Evolutionary conservation across 1,139 yeast species (phyloP), one percentile per base, ranked within the genome.

Genomic region (Spathaspora sp.): DNA sequence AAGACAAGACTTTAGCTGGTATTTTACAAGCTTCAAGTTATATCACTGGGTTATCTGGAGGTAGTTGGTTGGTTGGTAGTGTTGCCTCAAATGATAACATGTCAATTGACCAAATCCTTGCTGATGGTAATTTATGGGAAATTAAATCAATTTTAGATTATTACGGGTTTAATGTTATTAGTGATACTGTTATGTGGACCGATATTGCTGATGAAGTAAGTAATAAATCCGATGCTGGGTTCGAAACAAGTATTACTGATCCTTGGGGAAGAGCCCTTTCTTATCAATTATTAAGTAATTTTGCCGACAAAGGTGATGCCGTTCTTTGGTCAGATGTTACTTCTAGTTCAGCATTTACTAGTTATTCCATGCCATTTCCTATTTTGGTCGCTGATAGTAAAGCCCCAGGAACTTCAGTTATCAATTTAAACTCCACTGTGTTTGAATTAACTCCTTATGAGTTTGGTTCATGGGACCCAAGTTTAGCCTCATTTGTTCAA

Each of bases 401-500:
- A 51, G 61, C 67, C 7, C 76, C 77, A 4, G 66, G 64, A 1
- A 59, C 72, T 2, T 45, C 46, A 8, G 62, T 70, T 42, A 59
- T 72, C 24, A 64, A 68, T 48, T 64, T 59, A 39, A 73, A 74
- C 53, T 68, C 76, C 4, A 72, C 78, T 1, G 65, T 74, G 2
- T 69, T 70, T 51, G 79, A 74, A 51, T 56, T 72, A 24, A 62
- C 57, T 41, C 77, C 80, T 1, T 72, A 54, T 47, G 80, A 74
- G 49, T 55, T 74, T 42, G 80, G 80, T 0, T 67, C 75, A 2
- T 74, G 78, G 77, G 80, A 74, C 51, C 74, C 74, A 1, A 60
- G 72, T 4, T 56, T 73, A 29, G 53, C 52, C 3, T 49, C 65
- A 11, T 72, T 74, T 53, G 45, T 63, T 16, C 64, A 70, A 41